These are phyloP conservation scores for Scytalidium sp. DNA, from an alignment of 2,329 filamentous ascomycete genomes.

Conservation along the genomic window DNA sequence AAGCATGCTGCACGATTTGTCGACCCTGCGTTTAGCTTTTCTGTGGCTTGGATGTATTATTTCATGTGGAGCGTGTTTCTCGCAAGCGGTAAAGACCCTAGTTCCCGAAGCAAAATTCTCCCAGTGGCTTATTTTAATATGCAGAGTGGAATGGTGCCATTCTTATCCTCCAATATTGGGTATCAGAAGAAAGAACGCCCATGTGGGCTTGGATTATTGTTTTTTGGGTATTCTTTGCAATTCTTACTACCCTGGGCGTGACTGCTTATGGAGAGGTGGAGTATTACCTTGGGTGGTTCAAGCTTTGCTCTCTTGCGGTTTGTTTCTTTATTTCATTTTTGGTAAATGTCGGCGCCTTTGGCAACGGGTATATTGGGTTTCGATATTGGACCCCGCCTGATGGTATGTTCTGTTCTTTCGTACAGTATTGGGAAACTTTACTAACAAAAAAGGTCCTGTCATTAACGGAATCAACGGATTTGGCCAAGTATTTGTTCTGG, in stretches of 20 bases:
- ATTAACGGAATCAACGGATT: slow-evolving; percentile 20
- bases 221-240: slow-evolving; percentile 9
- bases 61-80: slow-evolving; percentile 13
- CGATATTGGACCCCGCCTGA: slow-evolving; percentile 9
- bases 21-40: slow-evolving; percentile 10
- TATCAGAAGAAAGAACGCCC: slow-evolving; percentile 15
- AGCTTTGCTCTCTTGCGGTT: slow-evolving; percentile 5
- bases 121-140: not conserved
- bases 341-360: slow-evolving; percentile 10
- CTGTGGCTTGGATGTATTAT: slow-evolving; percentile 11
- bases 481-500: slow-evolving; percentile 19
- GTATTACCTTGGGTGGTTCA: slow-evolving; percentile 11
- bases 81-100: slow-evolving; percentile 4
- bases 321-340: slow-evolving; percentile 12
- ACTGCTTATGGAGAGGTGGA: slow-evolving; percentile 11
- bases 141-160: slow-evolving; percentile 12
- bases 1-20: slow-evolving; percentile 11
- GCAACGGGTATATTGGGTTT: slow-evolving; percentile 11
- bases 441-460: slow-evolving; percentile 12
- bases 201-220: slow-evolving; percentile 10
- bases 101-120: not conserved
- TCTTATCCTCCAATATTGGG: slow-evolving; percentile 12
- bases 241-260: slow-evolving; percentile 7
- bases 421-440: not conserved
- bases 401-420: slow-evolving; percentile 9